phyloP scores from a whole-genome alignment of 352 stramenopile genomes.

The Globisporangium mamillatum region DNA sequence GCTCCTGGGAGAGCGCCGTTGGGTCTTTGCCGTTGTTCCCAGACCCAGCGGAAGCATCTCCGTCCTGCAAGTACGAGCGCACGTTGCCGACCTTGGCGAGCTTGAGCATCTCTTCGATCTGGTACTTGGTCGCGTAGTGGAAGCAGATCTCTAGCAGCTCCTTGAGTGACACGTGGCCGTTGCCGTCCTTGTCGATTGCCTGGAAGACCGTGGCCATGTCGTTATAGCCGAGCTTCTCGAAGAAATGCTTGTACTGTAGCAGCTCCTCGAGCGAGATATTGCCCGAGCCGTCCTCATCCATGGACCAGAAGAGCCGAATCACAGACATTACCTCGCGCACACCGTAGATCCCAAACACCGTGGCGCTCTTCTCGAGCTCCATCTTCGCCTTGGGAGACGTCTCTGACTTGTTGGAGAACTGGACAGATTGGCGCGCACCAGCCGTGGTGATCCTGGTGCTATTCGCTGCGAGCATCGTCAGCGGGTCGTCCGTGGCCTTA shows the following conservation, averaged over 20 bases:
- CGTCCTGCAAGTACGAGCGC: constrained; percentile 37
- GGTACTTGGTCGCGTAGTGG: constrained; percentile 51
- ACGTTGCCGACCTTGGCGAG: constrained; percentile 67
- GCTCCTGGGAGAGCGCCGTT: constrained; percentile 23
- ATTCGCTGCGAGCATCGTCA: constrained; percentile 1
- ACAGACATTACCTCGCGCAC: constrained; percentile 74
- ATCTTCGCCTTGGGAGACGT: constrained; percentile 11
- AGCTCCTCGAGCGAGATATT: constrained; percentile 53
- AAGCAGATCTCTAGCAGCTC: constrained; percentile 70
- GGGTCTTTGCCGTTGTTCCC: constrained; percentile 6
- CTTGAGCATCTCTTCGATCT: constrained; percentile 68
- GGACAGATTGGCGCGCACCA: background rate
- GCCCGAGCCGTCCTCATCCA: constrained; percentile 66
- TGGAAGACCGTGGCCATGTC: constrained; percentile 67
- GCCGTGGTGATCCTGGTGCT: background rate
- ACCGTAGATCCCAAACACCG: constrained; percentile 63
- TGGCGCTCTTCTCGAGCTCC: constrained; percentile 30
- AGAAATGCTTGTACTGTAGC: constrained; percentile 52
- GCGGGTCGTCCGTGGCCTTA: constrained; percentile 11
- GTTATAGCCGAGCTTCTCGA: constrained; percentile 63
- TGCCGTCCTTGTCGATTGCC: constrained; percentile 66
- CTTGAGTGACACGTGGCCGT: constrained; percentile 48
- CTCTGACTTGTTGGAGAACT: background rate
- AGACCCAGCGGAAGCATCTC: constrained; percentile 5
- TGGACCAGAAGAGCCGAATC: constrained; percentile 69